A percentile compares a stretch with the other conserved stretches of the same genome.
phyloP scores from a whole-genome alignment of 164 flowering plant genomes.

The Stephania yunnanensis region DNA sequence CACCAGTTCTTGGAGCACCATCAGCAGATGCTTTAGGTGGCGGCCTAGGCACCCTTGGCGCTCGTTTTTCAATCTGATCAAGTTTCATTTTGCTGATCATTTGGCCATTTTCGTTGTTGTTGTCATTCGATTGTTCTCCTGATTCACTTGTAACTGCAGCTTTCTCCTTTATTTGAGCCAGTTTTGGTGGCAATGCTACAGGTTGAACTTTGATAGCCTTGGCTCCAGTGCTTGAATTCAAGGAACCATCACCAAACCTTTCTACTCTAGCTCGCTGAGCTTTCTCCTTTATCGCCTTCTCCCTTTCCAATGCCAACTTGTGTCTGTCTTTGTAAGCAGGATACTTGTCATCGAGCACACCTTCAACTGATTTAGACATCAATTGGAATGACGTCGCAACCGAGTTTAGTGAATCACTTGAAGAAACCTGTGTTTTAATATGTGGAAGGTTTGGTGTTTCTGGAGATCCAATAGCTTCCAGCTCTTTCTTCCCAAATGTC shows the following conservation, averaged over 20 bases:
- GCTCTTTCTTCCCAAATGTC: slow-evolving; percentile 64
- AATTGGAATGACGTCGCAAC: slow-evolving; percentile 77
- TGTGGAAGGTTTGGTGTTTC: slow-evolving; percentile 51
- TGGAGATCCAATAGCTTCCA: slow-evolving; percentile 42
- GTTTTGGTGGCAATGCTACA: slow-evolving; percentile 58
- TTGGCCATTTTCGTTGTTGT: slow-evolving; percentile 37
- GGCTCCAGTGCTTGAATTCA: slow-evolving; percentile 22
- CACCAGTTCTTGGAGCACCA: slow-evolving; percentile 28
- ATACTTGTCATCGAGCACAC: slow-evolving; percentile 77
- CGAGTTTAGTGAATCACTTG: slow-evolving; percentile 52
- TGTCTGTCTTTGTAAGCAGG: slow-evolving; percentile 92
- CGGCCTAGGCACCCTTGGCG: slow-evolving; percentile 76
- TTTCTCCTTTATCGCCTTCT: slow-evolving; percentile 75
- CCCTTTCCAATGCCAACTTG: slow-evolving; percentile 84
- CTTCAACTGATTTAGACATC: slow-evolving; percentile 91
- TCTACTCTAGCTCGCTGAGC: slow-evolving; percentile 84
- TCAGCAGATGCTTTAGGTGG: slow-evolving; percentile 63
- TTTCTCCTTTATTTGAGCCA: slow-evolving; percentile 73
- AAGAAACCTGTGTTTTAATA: slow-evolving; percentile 37
- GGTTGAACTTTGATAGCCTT: slow-evolving; percentile 32
- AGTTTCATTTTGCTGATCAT: slow-evolving; percentile 66
- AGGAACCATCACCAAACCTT: slow-evolving; percentile 50
- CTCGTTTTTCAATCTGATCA: slow-evolving; percentile 69
- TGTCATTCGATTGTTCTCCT: slow-evolving; percentile 40
- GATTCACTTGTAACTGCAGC: slow-evolving; percentile 29